Conservation (phyloP, 2,329 filamentous ascomycete genomes). For the Colletotrichum orbiculare region DNA sequence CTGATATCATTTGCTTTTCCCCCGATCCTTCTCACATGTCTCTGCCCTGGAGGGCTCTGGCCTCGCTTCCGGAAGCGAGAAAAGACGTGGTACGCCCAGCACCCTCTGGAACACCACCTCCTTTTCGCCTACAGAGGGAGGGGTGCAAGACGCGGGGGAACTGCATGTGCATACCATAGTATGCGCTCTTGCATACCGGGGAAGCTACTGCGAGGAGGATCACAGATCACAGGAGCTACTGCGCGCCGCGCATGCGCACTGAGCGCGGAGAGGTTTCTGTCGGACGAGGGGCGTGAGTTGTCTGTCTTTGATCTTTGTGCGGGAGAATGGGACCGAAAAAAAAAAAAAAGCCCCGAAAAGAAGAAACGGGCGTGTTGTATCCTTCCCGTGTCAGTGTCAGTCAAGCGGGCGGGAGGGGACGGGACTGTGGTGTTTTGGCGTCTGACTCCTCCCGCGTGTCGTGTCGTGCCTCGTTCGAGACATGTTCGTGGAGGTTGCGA, state of each 20-base stretch:
- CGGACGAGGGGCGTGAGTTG: neutral
- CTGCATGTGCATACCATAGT: neutral
- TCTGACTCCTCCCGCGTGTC: neutral
- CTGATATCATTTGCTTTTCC: slow-evolving; percentile 26
- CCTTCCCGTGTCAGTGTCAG: slow-evolving; percentile 3
- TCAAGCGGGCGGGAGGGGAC: neutral
- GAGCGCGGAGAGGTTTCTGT: neutral
- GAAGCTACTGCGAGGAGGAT: slow-evolving; percentile 6
- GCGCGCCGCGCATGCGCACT: slow-evolving; percentile 14
- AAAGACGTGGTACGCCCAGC: neutral
- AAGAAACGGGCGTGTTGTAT: slow-evolving; percentile 3
- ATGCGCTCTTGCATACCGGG: slow-evolving; percentile 16
- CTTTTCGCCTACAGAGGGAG: no score
- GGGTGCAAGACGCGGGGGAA: neutral
- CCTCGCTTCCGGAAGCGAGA: neutral
- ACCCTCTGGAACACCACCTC: neutral
- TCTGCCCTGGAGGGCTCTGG: neutral
- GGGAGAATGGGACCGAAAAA: no score
- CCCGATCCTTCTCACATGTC: neutral
- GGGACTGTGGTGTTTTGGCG: neutral
- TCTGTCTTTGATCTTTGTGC: neutral
- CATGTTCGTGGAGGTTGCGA: slow-evolving; percentile 20
- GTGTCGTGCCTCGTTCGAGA: slow-evolving; percentile 13
- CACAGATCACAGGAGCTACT: slow-evolving; percentile 1
- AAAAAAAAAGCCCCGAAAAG: slow-evolving; percentile 19